Base-by-base conservation (phyloP, 495 filamentous ascomycete genomes). In the Talaromyces borbonicus region DNA sequence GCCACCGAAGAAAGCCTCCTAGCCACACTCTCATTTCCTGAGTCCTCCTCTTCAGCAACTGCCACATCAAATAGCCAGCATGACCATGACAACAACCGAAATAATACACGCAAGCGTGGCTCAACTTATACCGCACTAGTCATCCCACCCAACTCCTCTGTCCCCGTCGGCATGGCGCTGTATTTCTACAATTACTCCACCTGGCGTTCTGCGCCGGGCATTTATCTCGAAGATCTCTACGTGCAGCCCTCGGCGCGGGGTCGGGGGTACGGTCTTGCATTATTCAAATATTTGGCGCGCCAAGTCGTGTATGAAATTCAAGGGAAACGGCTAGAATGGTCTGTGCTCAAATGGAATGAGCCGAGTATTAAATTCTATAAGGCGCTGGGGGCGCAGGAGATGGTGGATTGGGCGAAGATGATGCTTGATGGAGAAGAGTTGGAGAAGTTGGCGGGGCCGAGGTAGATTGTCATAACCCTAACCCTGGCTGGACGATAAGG, bases 151-250 rank as follows among this genome's bases (percentile, higher is more conserved):
- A 52, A 56, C 8, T 57, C 59, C 0, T 1, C 57, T 16, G 50
- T 48, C 26, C 68, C 69, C 35, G 77, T 76, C 4, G 77, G 74
- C 43, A 74, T 81, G 68, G 81, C 77, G 0, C 65, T 85, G 8
- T 85, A 77, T 68, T 87, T 82, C 71, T 71, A 75, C 58, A 85
- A 79, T 57, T 87, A 84, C 58, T 78, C 78, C 47, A 96, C 92
- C 4, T 97, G 92, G 92, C 78, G 82, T 29, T 78, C 82, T 3
- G 75, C 75, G 8, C 83, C 92, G 1, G 92, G 92, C 1, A 88
- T 98, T 52, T 95, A 92, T 56, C 81, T 98, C 9, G 92, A 98
- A 59, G 92, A 98, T 58, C 67, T 98, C 8, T 96, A 85, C 55
- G 87, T 98, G 24, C 68, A 80, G 55, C 75, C 80, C 18, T 64